Base-by-base conservation (phyloP, 1,284 basidiomycete genomes). In the Austroboletus novae-zelandiae region DNA sequence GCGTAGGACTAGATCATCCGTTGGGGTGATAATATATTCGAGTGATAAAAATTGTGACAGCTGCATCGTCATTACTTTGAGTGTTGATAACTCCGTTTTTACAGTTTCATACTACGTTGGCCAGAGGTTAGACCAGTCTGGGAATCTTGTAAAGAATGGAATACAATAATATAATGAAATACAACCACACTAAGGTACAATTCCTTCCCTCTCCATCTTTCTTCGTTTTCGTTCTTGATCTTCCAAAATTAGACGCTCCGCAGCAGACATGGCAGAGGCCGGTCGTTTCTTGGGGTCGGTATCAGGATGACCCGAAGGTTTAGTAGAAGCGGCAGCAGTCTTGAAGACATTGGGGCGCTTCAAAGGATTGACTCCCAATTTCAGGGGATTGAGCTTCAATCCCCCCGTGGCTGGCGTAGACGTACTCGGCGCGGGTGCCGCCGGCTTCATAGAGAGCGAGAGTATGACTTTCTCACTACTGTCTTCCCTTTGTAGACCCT, bases 161-260 rank as follows among this genome's bases (percentile, higher is more conserved):
- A 47, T 51, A 56, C 27, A 49, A 40, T 35, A 43, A n/a, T 36
- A 23, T 23, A 23, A 23, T 23, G 41, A 20, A 35, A 44, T 49
- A 64, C 48, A 37, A 44, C 13, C 18, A n/a, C 10, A 4, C 53
- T 65, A 65, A 30, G 43, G 45, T 48, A 48, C 51, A 49, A 61
- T 51, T 52, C 68, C 69, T 48, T 83, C 81, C 51, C 80, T 70
- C 54, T 86, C 86, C 79, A 86, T 84, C 51, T 75, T 73, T 56
- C 86, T 74, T 64, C 81, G 76, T 69, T 93, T 93, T 61, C 90
- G 76, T 66, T 91, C 89, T 70, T 89, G 87, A 45, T 96, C 93
- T 70, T 95, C 94, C 50, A 84, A 64, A 54, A 95, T 93, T 51
- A 96, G 71, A 54, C 81, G 76, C 70, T 96, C 93, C n/a, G 89